Evolutionary conservation across 2,329 filamentous ascomycete species (phyloP).

Genomic region (Scolecobasidium constrictum): DNA sequence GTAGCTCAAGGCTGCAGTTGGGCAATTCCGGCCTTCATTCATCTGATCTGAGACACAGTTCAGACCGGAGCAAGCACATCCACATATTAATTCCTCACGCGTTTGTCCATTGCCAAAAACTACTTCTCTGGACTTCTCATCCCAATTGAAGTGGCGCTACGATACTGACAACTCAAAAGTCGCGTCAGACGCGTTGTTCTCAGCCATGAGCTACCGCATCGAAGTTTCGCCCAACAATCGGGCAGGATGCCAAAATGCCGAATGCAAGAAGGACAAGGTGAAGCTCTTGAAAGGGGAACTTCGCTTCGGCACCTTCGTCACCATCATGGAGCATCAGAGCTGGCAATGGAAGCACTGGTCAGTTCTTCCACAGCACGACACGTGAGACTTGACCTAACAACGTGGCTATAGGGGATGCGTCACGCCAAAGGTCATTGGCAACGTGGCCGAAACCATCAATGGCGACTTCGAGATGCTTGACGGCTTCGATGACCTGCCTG

Average conservation of each 20-base stretch:
- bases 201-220: slow-evolving; percentile 34
- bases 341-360: slow-evolving; percentile 87
- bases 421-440: slow-evolving; percentile 61
- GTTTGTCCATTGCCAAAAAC: too few species aligned
- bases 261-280: slow-evolving; percentile 57
- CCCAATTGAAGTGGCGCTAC: too few species aligned
- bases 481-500: slow-evolving; percentile 66
- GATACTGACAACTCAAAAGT: too few species aligned
- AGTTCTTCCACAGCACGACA: slow-evolving; percentile 4
- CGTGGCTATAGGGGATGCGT: slow-evolving; percentile 65
- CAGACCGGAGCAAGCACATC: too few species aligned
- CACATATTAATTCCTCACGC: too few species aligned
- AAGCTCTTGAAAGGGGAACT: slow-evolving; percentile 76
- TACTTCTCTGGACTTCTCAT: too few species aligned
- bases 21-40: too few species aligned
- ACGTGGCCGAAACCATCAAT: slow-evolving; percentile 49
- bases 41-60: too few species aligned
- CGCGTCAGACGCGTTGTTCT: too few species aligned
- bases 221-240: slow-evolving; percentile 62
- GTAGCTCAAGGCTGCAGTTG: too few species aligned
- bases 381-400: neutral
- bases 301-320: slow-evolving; percentile 65
- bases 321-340: slow-evolving; percentile 46
- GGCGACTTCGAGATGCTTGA: slow-evolving; percentile 59
- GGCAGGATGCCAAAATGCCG: slow-evolving; percentile 60